Conservation (phyloP, 2,329 filamentous ascomycete species). For the Elsinoe ampelina region DNA sequence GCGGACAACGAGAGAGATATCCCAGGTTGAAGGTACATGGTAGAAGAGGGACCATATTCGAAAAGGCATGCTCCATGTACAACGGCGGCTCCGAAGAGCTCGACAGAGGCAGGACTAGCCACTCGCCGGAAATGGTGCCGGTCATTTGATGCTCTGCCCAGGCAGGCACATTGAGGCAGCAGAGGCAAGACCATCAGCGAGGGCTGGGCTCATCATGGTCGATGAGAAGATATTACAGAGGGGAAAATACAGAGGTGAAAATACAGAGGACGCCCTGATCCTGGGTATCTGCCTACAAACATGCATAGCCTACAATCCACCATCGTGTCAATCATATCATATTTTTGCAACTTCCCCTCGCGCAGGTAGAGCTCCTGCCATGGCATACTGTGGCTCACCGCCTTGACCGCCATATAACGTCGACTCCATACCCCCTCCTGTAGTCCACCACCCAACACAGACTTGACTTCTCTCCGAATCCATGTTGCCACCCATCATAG, state of each 20-base stretch:
- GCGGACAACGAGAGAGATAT: slow-evolving; percentile 68
- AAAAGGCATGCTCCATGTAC: not conserved
- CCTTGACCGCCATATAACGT: slow-evolving; percentile 40
- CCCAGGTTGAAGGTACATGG: slow-evolving; percentile 13
- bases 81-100: not conserved
- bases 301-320: not conserved
- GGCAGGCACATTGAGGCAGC: not conserved
- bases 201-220: no score
- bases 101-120: no score
- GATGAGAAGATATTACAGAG: not conserved
- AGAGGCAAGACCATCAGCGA: no score
- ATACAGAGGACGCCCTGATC: not conserved
- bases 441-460: slow-evolving; percentile 80
- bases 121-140: no score
- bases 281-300: slow-evolving; percentile 4
- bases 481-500: slow-evolving; percentile 73
- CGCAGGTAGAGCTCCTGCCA: slow-evolving; percentile 4
- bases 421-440: slow-evolving; percentile 49
- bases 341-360: not conserved
- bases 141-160: no score
- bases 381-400: not conserved
- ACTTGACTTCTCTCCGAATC: slow-evolving; percentile 73
- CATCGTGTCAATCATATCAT: not conserved
- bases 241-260: not conserved
- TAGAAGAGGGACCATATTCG: not conserved